These are phyloP conservation scores for Colletotrichum euphorbiae DNA, from an alignment of 2,329 filamentous ascomycete genomes.

Conservation along the genomic window DNA sequence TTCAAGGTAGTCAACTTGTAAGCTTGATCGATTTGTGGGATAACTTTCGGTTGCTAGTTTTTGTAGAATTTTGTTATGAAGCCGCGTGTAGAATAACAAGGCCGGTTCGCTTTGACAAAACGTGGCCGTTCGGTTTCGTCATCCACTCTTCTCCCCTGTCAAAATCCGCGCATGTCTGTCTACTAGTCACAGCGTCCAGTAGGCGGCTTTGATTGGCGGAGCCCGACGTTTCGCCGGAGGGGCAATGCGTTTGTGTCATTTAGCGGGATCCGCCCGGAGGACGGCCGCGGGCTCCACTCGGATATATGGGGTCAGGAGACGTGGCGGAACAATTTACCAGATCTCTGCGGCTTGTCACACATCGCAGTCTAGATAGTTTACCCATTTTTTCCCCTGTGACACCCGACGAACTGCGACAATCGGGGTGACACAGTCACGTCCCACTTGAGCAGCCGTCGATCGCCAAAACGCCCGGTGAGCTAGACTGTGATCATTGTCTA, in stretches of 20 bases:
- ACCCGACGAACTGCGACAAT: slow-evolving; percentile 5
- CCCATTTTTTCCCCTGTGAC: neutral
- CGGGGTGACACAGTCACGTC: slow-evolving; percentile 3
- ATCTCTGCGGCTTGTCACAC: slow-evolving; percentile 5
- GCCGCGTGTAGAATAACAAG: neutral
- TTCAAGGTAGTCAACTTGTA: slow-evolving; percentile 6
- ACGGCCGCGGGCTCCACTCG: neutral
- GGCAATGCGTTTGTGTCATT: neutral
- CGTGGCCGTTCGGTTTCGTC: neutral
- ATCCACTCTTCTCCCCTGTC: neutral
- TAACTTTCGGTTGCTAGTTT: neutral
- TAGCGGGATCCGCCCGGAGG: neutral
- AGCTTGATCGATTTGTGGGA: slow-evolving; percentile 3
- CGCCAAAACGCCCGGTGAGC: slow-evolving; percentile 7
- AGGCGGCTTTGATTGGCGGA: slow-evolving; percentile 8
- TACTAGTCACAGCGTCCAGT: neutral
- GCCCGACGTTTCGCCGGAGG: neutral
- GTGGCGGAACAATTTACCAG: no score
- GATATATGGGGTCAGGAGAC: no score
- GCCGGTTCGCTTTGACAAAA: neutral
- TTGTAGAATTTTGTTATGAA: neutral
- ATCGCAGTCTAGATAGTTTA: slow-evolving; percentile 1
- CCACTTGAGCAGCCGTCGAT: slow-evolving; percentile 1
- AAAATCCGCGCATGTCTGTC: slow-evolving; percentile 2
- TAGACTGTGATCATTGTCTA: neutral